phyloP scores from a whole-genome alignment of 2,329 filamentous ascomycete genomes.

The Fusarium haematococcum region DNA sequence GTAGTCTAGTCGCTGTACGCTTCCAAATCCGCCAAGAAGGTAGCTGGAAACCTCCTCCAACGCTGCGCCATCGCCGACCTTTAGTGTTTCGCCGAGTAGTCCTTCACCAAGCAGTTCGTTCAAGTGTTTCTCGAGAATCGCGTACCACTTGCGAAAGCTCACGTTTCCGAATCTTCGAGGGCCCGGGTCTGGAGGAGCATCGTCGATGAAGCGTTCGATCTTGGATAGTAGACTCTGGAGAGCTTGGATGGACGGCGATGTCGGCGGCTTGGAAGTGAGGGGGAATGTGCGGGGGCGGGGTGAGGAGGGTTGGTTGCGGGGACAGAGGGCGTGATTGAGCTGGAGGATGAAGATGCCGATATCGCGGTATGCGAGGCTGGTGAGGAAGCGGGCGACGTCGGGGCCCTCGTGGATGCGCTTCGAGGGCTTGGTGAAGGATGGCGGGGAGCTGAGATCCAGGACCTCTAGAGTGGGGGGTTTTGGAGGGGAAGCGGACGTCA shows the following conservation, averaged over 20 bases:
- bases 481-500: conserved; percentile 38
- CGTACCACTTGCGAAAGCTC: conserved; percentile 88
- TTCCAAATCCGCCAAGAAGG: conserved; percentile 88
- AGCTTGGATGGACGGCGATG: conserved; percentile 66
- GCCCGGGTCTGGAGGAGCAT: conserved; percentile 85
- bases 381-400: conserved; percentile 85
- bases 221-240: conserved; percentile 75
- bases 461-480: conserved; percentile 53
- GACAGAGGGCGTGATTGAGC: conserved; percentile 88
- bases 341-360: conserved; percentile 90
- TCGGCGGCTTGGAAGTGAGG: conserved; percentile 55
- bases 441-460: conserved; percentile 60
- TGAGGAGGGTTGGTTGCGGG: conserved; percentile 62
- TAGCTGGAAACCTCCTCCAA: conserved; percentile 81
- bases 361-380: conserved; percentile 85
- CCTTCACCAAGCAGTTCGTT: conserved; percentile 50
- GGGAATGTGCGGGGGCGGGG: conserved; percentile 54
- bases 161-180: conserved; percentile 92
- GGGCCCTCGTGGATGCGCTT: conserved; percentile 89
- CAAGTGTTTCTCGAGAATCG: conserved; percentile 71
- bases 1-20: conserved; percentile 89
- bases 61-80: conserved; percentile 56
- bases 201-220: conserved; percentile 75
- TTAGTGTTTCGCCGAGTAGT: conserved; percentile 46
- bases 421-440: conserved; percentile 72